Evolutionary conservation across 2,329 filamentous ascomycete species (phyloP), one percentile per base, ranked within the genome.

Genomic region (Colletotrichum gloeosporioides): DNA sequence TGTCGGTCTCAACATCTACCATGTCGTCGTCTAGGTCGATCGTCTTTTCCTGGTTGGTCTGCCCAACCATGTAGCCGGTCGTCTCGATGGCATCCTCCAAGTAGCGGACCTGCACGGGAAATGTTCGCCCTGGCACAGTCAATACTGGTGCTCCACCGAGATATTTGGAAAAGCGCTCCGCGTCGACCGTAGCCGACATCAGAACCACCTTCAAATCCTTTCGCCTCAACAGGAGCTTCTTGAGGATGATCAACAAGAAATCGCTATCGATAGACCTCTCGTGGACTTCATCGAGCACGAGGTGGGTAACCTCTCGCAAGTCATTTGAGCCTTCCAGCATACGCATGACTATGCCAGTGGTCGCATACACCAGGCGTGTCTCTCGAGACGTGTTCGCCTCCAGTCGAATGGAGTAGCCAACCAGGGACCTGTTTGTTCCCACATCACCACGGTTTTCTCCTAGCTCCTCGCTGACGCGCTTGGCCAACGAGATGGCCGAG

Each of bases 141-240:
- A 99, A 88, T 55, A 99, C 92, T 0, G 96, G 96, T 1, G 96
- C 96, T 6, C 93, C 92, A 71, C 93, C 93, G 3, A 99, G 90
- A 82, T 99, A 99, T 13, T 92, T 91, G 1, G 97, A 98, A 83
- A 99, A 98, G 18, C 93, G 93, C 76, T 96, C 93, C 0, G 97
- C 95, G 83, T 99, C 95, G 9, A 99, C 95, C 1, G 97, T 99
- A 13, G 97, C 97, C 79, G 96, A 99, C 97, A 99, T 99, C 64
- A 99, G 90, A 49, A 99, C 90, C 25, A 99, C 94, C 85, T 98
- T 99, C 68, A 99, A 88, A 78, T 98, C 95, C 77, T 93, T 93
- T 70, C 96, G 91, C 79, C 91, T 91, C 34, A 90, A 84, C 86
- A 98, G 90, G 6, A 99, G 88, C 77, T 96, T 94, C 82, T 95